Percentiles rank a stretch among this genome's conserved stretches.
These are phyloP conservation scores for Cerrena zonata DNA, from an alignment of 1,284 basidiomycete species.

Conservation along the genomic window DNA sequence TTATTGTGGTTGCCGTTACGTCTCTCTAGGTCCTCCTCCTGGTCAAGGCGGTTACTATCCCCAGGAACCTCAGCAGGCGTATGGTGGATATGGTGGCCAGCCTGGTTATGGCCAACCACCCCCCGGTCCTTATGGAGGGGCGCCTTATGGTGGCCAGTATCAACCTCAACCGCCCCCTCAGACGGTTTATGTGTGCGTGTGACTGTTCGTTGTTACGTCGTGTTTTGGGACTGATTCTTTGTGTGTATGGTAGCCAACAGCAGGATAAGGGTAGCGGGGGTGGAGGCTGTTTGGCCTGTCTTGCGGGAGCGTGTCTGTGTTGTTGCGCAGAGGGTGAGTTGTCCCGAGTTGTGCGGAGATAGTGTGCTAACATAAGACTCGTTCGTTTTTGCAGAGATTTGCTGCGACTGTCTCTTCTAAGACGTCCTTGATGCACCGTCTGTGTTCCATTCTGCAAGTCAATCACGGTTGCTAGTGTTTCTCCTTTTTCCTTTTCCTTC, in stretches of 20 bases:
- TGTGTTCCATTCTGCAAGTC: background rate
- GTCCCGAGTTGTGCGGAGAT: background rate
- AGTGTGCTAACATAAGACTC: too few species aligned
- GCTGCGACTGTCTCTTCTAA: conserved; percentile 68
- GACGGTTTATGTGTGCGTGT: conserved; percentile 65
- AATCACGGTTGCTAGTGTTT: background rate
- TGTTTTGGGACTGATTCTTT: too few species aligned
- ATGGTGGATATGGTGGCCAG: conserved; percentile 41
- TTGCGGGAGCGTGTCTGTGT: conserved; percentile 67
- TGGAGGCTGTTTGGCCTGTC: conserved; percentile 59
- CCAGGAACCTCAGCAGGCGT: conserved; percentile 67
- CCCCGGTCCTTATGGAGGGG: conserved; percentile 5
- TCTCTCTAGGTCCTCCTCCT: conserved; percentile 44
- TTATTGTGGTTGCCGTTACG: background rate
- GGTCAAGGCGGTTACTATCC: conserved; percentile 73
- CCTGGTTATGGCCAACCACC: conserved; percentile 15
- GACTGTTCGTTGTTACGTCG: background rate
- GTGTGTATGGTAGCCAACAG: conserved; percentile 56
- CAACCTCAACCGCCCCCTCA: conserved; percentile 68
- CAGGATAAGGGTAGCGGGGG: conserved; percentile 37
- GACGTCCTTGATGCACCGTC: background rate
- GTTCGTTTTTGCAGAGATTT: conserved; percentile 44
- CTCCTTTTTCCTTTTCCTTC: background rate
- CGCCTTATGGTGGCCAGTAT: conserved; percentile 35
- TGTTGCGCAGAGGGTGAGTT: conserved; percentile 72